Conservation (phyloP, 2,329 filamentous ascomycete genomes). For the Bipolaris cookei region DNA sequence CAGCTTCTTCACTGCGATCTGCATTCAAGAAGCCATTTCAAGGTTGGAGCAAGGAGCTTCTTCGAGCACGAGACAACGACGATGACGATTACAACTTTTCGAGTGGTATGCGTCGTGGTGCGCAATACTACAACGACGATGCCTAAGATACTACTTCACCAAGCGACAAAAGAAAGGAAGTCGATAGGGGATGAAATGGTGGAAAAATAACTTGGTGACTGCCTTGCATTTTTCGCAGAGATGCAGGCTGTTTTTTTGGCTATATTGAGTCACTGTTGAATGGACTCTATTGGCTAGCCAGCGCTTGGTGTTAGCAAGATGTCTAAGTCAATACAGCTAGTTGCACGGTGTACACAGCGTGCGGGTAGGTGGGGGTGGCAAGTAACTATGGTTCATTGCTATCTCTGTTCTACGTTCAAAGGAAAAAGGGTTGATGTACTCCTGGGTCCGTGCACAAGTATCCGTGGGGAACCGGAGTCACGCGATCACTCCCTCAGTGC, state of each 20-base stretch:
- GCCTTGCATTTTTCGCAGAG: background rate
- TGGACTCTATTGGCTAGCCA: no score
- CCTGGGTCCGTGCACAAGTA: no score
- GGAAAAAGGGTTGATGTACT: no score
- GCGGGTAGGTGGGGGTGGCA: no score
- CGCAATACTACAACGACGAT: slow-evolving; percentile 15
- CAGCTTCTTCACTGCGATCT: slow-evolving; percentile 23
- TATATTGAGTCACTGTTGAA: background rate
- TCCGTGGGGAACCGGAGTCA: no score
- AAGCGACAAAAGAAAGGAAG: background rate
- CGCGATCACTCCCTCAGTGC: no score
- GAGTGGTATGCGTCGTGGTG: slow-evolving; percentile 29
- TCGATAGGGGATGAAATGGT: background rate
- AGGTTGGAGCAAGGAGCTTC: slow-evolving; percentile 43
- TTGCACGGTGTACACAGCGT: no score
- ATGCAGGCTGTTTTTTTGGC: background rate
- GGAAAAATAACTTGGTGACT: background rate
- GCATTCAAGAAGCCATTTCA: slow-evolving; percentile 45
- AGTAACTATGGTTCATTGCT: no score
- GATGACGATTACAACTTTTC: slow-evolving; percentile 50
- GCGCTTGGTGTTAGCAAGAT: no score
- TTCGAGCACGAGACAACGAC: slow-evolving; percentile 40
- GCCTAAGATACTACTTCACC: background rate
- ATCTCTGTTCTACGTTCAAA: no score
- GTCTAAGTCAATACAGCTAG: no score